phyloP scores from a whole-genome alignment of 164 flowering plant genomes.

The Magnolia changhungtana region DNA sequence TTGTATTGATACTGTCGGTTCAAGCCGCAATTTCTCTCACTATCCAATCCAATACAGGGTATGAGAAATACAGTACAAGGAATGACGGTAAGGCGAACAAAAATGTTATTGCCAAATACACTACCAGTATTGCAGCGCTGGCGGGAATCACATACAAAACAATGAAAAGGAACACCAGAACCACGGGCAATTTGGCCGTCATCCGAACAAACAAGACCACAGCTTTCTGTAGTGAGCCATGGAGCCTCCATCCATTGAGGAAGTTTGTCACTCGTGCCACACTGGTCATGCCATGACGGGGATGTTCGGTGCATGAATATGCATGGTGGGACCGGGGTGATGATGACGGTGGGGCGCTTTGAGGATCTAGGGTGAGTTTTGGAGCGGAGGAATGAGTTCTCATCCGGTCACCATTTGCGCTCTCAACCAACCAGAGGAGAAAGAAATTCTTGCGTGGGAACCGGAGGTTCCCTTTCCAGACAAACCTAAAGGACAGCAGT shows the following conservation, averaged over 20 bases:
- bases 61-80: constrained; percentile 63
- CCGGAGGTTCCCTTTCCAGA: constrained; percentile 55
- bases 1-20: neutral
- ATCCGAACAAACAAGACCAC: constrained; percentile 40
- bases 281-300: neutral
- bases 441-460: constrained; percentile 68
- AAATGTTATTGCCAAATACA: constrained; percentile 51
- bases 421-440: constrained; percentile 78
- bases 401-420: constrained; percentile 48
- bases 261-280: constrained; percentile 5
- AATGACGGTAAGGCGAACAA: constrained; percentile 68
- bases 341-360: constrained; percentile 1
- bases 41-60: constrained; percentile 58
- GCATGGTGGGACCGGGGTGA: neutral
- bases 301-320: neutral
- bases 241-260: constrained; percentile 27
- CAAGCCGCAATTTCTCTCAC: constrained; percentile 51
- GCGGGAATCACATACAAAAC: constrained; percentile 52
- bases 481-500: constrained; percentile 45
- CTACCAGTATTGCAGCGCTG: constrained; percentile 46
- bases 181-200: constrained; percentile 56
- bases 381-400: constrained; percentile 19
- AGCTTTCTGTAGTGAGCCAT: constrained; percentile 34
- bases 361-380: neutral
- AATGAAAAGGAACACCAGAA: constrained; percentile 45